Evolutionary conservation across 257 asterid genomes (phyloP).

Genomic region (Linderniella brevidens): DNA sequence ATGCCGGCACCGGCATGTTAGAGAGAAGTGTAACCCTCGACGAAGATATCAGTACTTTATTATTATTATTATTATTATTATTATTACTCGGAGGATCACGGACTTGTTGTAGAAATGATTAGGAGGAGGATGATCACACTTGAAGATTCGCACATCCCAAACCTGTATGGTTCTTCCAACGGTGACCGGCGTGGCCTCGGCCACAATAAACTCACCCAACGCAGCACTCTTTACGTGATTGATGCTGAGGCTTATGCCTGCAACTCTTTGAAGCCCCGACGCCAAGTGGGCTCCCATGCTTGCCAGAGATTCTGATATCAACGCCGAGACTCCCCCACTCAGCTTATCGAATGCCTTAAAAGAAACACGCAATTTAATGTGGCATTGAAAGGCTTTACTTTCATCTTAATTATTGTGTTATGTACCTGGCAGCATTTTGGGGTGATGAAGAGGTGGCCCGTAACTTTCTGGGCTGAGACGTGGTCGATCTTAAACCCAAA

Average conservation of each 20-base stretch:
- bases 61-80: conserved; percentile 7
- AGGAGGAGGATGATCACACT: too few species aligned
- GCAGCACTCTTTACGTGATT: conserved; percentile 49
- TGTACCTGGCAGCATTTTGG: conserved; percentile 54
- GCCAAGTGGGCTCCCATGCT: conserved; percentile 62
- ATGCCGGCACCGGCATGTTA: conserved; percentile 51
- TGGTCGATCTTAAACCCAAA: conserved; percentile 56
- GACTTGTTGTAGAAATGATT: too few species aligned
- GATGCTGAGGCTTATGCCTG: conserved; percentile 39
- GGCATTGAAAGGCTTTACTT: background rate
- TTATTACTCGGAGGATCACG: too few species aligned
- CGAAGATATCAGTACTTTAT: conserved; percentile 34
- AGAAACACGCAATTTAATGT: background rate
- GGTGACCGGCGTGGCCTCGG: conserved; percentile 53
- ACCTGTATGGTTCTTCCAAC: conserved; percentile 56
- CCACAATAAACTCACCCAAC: conserved; percentile 54
- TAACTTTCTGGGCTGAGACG: conserved; percentile 35
- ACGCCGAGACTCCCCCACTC: conserved; percentile 50
- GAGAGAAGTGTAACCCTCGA: conserved; percentile 63
- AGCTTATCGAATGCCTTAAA: conserved; percentile 12
- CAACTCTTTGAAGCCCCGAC: conserved; percentile 30
- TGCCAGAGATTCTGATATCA: conserved; percentile 38
- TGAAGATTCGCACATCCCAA: conserved; percentile 52
- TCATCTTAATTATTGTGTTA: too few species aligned
- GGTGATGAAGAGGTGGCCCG: conserved; percentile 51